Evolutionary conservation across 257 asterid species (phyloP), one percentile per base, ranked within the genome.

Genomic region (Nicotiana attenuata): DNA sequence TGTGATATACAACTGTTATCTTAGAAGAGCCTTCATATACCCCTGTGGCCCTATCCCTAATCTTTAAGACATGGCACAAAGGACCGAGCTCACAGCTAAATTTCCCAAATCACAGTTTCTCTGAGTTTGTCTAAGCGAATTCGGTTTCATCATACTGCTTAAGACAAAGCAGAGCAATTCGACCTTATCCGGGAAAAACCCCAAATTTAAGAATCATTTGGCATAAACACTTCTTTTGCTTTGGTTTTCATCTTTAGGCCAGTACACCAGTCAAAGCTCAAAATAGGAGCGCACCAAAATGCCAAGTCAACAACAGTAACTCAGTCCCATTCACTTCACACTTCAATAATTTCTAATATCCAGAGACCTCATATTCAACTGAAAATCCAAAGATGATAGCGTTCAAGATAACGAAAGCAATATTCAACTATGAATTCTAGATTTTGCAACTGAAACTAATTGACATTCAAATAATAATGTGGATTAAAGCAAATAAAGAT

Each of bases 291-390:
- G 22, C 59, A 11, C 24, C 19, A 47, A 71, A 73, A 47, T 73
- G 16, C 20, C 61, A 73, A 73, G 26, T 47, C 61, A 73, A 22
- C 19, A 7, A 24, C 52, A 50, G 7, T 47, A 47, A 47, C 24
- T 47, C 24, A 15, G 24, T 41, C 11, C 47, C 24, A 73, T 13
- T 73, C 26, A 31, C 61, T 73, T 47, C 2, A 11, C 61, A 47
- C 79, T 47, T 73, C 79, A 73, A 47, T 71, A 45, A 45, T 73
- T 45, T 22, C 61, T 73, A 73, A 9, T 47, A 73, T 73, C 61
- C 22, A 6, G 2, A 45, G 41, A 52, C 45, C 45, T 15, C 78
- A 71, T 71, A 24, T 24, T 75, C 41, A 26, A 47, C 16, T 50
- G 80, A 50, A 50, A 75, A 47, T 50, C 45, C 63, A 24, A 47